These are phyloP conservation scores for Fraxinus dipetala DNA, from an alignment of 305 asterid genomes.

Conservation along the genomic window DNA sequence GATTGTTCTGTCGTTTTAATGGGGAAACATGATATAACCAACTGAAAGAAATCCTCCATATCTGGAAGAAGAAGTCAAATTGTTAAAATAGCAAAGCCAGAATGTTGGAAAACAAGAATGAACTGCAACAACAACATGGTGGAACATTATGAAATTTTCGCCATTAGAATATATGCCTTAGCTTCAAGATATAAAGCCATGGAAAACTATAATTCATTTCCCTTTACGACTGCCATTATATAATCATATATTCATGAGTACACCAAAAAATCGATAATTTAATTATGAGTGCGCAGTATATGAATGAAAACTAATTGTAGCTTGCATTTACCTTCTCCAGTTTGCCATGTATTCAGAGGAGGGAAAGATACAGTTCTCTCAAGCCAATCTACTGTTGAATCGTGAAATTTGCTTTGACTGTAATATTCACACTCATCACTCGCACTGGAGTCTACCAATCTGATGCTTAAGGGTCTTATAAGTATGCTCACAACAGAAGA, in stretches of 20 bases:
- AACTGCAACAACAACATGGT: slow-evolving; percentile 17
- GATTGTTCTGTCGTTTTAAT: slow-evolving; percentile 43
- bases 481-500: slow-evolving; percentile 69
- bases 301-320: not conserved
- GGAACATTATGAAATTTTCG: slow-evolving; percentile 4
- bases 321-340: slow-evolving; percentile 69
- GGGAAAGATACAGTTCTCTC: slow-evolving; percentile 62
- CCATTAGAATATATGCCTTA: slow-evolving; percentile 18
- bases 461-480: slow-evolving; percentile 58
- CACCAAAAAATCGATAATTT: slow-evolving; percentile 9
- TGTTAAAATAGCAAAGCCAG: slow-evolving; percentile 6
- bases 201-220: slow-evolving; percentile 13
- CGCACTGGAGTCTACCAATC: slow-evolving; percentile 26
- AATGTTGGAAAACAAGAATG: not conserved
- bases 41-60: slow-evolving; percentile 83
- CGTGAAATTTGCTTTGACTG: slow-evolving; percentile 51
- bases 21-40: slow-evolving; percentile 85
- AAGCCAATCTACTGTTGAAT: slow-evolving; percentile 67
- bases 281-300: not conserved
- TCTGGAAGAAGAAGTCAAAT: slow-evolving; percentile 56
- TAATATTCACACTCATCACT: slow-evolving; percentile 41
- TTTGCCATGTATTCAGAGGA: slow-evolving; percentile 71
- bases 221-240: not conserved
- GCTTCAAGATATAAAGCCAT: slow-evolving; percentile 16
- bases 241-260: slow-evolving; percentile 9